Base-by-base conservation (phyloP, 1,284 basidiomycete species). In the Austroboletus niveus region DNA sequence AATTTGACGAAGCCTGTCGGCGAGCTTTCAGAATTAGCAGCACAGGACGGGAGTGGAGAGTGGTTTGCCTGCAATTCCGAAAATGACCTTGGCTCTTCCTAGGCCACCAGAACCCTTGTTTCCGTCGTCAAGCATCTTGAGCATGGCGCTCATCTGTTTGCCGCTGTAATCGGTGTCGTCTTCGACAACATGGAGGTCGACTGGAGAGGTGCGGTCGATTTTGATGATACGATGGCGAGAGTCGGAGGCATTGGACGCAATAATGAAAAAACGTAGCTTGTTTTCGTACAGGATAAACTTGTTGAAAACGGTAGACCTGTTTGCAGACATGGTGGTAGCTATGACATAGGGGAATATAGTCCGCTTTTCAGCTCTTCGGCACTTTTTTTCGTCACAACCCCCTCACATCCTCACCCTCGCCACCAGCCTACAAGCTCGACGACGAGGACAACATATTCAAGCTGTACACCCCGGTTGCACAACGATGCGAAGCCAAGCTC, bases 121-220 rank as follows among this genome's bases (percentile, higher is more conserved):
- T 17, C 94, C 94, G 62, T 98, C 94, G 55, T 94, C 90, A 14
- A 99, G 79, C 89, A 95, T 97, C 68, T 92, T 91, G 57, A 98
- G 77, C 72, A 98, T 84, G 35, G 87, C 84, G 47, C 83, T 89
- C 79, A 98, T 89, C 72, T 99, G 90, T 61, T 85, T 87, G 12
- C 87, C 85, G 41, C 84, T 91, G 69, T 99, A 99, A 31, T 92
- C 82, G 0, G 85, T 84, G 45, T 90, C 84, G 69, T 97, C 95
- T 61, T 97, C 92, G 11, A 90, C 79, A 4, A 96, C 83, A 30
- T 74, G 72, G 4, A 96, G 75, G 55, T 88, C 84, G 35, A 84
- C 81, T 51, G 85, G 84, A 0, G 84, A 80, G 0, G 90, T 92
- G 27, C 94, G 79, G 69, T 98, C 93, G 48, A 98, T 87, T 74